Evolutionary conservation across 208 protist species (phyloP).

Genomic region (Leishmania braziliensis): DNA sequence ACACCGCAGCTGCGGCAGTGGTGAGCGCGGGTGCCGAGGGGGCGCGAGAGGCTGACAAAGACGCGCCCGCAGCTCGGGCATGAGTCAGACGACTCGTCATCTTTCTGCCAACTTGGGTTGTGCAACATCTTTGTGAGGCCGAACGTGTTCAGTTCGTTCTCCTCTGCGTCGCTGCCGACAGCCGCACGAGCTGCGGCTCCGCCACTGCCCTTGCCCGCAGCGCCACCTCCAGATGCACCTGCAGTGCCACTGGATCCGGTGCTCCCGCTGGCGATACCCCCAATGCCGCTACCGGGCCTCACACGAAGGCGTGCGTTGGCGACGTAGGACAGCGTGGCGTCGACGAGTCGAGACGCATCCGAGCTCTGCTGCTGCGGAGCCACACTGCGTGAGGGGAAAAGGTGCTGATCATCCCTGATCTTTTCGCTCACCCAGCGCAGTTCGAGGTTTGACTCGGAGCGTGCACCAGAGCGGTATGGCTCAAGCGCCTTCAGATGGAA

Average conservation of each 20-base stretch:
- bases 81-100: constrained; percentile 44
- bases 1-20: constrained; percentile 78
- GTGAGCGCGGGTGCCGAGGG: constrained; percentile 42
- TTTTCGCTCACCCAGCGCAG: constrained; percentile 44
- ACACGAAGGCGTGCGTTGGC: constrained; percentile 27
- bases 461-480: constrained; percentile 23
- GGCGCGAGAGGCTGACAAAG: constrained; percentile 38
- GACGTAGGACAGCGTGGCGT: constrained; percentile 33
- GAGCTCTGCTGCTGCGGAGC: constrained; percentile 21
- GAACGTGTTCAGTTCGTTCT: constrained; percentile 50
- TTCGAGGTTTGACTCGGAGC: constrained; percentile 45
- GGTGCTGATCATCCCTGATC: constrained; percentile 60
- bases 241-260: background rate
- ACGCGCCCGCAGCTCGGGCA: constrained; percentile 47
- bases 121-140: constrained; percentile 44
- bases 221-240: background rate
- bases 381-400: constrained; percentile 39
- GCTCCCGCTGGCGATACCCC: background rate
- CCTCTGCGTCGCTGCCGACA: constrained; percentile 3
- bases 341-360: constrained; percentile 21
- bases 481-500: constrained; percentile 35
- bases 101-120: constrained; percentile 59
- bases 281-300: constrained; percentile 4
- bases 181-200: background rate
- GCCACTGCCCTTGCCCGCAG: background rate